Percentiles rank a stretch among this genome's conserved stretches.
Conservation (phyloP, 2,329 filamentous ascomycete species). For the Phialophora tarda region DNA sequence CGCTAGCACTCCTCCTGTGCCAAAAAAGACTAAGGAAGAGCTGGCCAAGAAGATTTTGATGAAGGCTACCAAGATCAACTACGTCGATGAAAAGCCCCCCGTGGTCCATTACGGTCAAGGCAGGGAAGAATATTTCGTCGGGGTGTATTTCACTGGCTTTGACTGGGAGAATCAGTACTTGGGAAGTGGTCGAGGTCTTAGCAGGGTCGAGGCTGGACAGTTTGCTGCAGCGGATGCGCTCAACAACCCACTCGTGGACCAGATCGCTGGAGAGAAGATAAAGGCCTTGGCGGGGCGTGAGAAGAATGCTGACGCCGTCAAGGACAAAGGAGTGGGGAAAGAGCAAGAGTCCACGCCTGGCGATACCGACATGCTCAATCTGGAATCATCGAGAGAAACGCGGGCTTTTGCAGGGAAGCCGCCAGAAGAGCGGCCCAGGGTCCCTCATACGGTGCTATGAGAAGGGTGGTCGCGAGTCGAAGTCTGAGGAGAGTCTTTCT, state of each 20-base stretch:
- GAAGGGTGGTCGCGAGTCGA: neutral
- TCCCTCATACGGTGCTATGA: neutral
- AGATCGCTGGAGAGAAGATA: conserved; percentile 47
- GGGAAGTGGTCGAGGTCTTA: conserved; percentile 53
- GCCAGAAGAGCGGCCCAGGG: too few species aligned
- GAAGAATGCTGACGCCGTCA: conserved; percentile 9
- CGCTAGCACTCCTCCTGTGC: conserved; percentile 31
- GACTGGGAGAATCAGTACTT: conserved; percentile 52
- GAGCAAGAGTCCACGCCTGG: neutral
- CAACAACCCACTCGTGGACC: conserved; percentile 48
- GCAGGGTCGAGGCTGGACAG: conserved; percentile 53
- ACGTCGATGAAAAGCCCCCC: conserved; percentile 55
- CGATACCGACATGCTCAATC: neutral
- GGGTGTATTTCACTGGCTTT: conserved; percentile 56
- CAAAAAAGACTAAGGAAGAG: conserved; percentile 59
- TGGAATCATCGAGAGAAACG: neutral
- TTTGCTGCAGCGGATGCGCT: conserved; percentile 52
- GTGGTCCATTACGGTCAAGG: conserved; percentile 45
- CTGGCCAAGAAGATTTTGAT: conserved; percentile 61
- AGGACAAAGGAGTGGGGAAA: conserved; percentile 1
- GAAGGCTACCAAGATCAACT: conserved; percentile 65
- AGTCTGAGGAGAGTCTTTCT: neutral
- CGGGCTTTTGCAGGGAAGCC: neutral
- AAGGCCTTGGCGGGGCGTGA: conserved; percentile 36
- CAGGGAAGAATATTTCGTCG: conserved; percentile 51